These are phyloP conservation scores for Magnusiomyces tetraspermus DNA, from an alignment of 1,139 yeast species.

Conservation along the genomic window DNA sequence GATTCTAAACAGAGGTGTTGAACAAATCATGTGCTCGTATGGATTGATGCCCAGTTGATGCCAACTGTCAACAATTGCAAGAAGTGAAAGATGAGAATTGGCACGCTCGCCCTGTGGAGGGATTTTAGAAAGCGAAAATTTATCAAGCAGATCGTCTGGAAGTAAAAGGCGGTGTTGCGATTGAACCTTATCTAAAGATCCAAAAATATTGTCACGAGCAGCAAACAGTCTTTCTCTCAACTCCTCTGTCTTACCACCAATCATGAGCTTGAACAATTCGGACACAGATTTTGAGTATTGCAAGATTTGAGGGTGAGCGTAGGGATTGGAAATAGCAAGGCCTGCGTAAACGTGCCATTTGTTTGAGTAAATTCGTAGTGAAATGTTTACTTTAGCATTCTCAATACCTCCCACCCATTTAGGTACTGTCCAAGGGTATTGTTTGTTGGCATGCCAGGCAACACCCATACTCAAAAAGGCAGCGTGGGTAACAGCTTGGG, in stretches of 20 bases:
- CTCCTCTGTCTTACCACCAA: conserved; percentile 54
- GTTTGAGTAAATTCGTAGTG: conserved; percentile 80
- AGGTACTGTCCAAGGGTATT: conserved; percentile 88
- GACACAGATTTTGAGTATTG: conserved; percentile 84
- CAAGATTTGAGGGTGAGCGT: conserved; percentile 83
- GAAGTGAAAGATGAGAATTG: conserved; percentile 77
- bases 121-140: conserved; percentile 64
- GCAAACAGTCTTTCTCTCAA: conserved; percentile 47
- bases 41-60: conserved; percentile 74
- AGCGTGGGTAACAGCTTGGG: conserved; percentile 97
- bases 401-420: conserved; percentile 91
- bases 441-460: conserved; percentile 78
- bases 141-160: conserved; percentile 71
- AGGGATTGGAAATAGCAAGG: conserved; percentile 86
- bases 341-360: conserved; percentile 99
- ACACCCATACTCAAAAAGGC: conserved; percentile 95
- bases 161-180: conserved; percentile 51
- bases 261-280: conserved; percentile 73
- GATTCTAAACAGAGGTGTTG: conserved; percentile 86
- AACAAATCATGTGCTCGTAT: conserved; percentile 92
- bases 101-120: conserved; percentile 70
- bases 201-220: conserved; percentile 72
- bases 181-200: conserved; percentile 37
- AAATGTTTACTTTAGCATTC: conserved; percentile 88
- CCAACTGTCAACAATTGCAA: conserved; percentile 95